Base-by-base conservation (phyloP, 2,329 filamentous ascomycete species). In the Neonectria sp. region DNA sequence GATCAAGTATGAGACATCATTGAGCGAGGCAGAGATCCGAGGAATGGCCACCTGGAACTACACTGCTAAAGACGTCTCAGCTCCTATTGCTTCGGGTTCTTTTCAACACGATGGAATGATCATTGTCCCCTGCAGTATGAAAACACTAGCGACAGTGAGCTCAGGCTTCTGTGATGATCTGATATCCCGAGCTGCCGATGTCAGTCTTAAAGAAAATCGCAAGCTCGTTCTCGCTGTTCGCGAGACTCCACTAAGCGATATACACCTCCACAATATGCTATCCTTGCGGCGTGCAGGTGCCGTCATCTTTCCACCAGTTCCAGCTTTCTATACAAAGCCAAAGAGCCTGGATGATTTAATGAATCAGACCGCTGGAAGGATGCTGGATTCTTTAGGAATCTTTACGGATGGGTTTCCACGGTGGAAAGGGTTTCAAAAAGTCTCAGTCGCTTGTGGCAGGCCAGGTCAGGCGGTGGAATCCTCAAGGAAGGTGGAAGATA, bases 1-100 rank as follows among this genome's bases (percentile, higher is more conserved):
- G 0, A 78, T 85, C 51, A 84, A 85, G 68, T 84, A 84, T 67
- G 84, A 86, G 70, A 84, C 83, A 1, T 78, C 81, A 51, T 81
- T 81, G 62, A 79, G 76, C 21, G 77, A 77, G 0, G 68, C 75
- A 0, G 79, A 81, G 11, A 74, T 85, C 6, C 78, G 75, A 5
- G 78, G 79, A 0, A 72, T 86, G 1, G 82, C 83, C 3, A 78
- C 81, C 60, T 68, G 79, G 24, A 71, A 75, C 12, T 81, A 86
- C 74, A 80, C 71, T 4, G 76, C 78, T n/a, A 78, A 79, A 31
- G 85, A 88, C 60, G 76, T 85, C 70, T 78, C 84, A 0, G 84
- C 85, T 0, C 80, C 83, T 0, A 79, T 85, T 3, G 81, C 83
- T 1, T 82, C 79, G 24, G 60, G 68, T 0, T 65, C 68, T 0